phyloP scores from a whole-genome alignment of 225 moss, liverwort and hornwort genomes.

The Thuidium tamariscinum region DNA sequence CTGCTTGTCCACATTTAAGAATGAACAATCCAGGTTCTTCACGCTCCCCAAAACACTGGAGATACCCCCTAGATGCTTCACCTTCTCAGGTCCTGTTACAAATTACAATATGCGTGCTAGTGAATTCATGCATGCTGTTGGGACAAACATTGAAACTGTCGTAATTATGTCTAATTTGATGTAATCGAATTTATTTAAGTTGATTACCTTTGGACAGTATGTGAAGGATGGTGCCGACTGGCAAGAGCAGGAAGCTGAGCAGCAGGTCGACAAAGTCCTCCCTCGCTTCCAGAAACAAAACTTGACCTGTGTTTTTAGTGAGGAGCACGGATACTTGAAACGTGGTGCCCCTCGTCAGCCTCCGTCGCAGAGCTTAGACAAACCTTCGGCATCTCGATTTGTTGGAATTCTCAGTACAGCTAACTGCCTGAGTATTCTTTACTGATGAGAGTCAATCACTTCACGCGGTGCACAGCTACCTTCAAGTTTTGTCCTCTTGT shows the following conservation, averaged over 20 bases:
- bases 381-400: neutral
- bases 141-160: neutral
- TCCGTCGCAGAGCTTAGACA: neutral
- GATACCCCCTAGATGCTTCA: neutral
- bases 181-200: neutral
- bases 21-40: neutral
- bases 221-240: neutral
- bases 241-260: neutral
- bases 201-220: neutral
- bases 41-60: neutral
- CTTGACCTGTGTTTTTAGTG: neutral
- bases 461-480: neutral
- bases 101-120: too few species aligned
- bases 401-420: neutral
- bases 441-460: neutral
- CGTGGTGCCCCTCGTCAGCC: neutral
- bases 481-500: neutral
- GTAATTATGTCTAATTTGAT: neutral
- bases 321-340: neutral
- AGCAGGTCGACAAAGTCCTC: conserved; percentile 18
- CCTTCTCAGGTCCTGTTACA: neutral
- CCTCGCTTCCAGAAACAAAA: neutral
- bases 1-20: neutral
- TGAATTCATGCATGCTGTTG: too few species aligned
- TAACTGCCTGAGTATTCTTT: neutral